A percentile compares a stretch with the other conserved stretches of the same genome.
phyloP scores from a whole-genome alignment of 371 early-diverging fungal genomes.

The Apophysomyces ossiformis region DNA sequence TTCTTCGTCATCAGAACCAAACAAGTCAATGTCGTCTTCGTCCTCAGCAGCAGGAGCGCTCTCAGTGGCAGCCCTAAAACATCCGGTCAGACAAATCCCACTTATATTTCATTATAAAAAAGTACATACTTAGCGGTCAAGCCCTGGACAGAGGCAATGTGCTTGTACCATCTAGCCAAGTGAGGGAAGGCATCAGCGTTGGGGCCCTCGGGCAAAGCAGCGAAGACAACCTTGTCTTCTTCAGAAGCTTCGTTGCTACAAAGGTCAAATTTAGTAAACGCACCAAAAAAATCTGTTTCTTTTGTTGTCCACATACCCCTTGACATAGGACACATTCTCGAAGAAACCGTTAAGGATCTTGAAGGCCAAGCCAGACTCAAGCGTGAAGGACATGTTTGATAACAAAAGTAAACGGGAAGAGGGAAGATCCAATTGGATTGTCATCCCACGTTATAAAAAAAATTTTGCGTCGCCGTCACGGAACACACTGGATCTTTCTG shows the following conservation, averaged over 20 bases:
- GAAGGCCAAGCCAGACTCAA: conserved; percentile 65
- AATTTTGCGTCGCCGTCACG: conserved; percentile 10
- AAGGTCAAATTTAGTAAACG: not conserved
- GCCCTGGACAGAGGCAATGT: conserved; percentile 79
- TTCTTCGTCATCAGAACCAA: conserved; percentile 92
- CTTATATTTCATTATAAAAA: not conserved
- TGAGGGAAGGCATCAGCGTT: conserved; percentile 81
- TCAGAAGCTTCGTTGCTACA: conserved; percentile 76
- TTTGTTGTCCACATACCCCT: conserved; percentile 61
- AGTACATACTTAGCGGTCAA: conserved; percentile 57
- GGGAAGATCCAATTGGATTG: conserved; percentile 15
- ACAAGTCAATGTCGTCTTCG: conserved; percentile 95
- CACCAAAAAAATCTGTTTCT: not conserved
- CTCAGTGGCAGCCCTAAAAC: conserved; percentile 52
- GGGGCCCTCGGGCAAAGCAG: conserved; percentile 80
- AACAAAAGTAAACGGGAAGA: conserved; percentile 17
- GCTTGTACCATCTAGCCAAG: conserved; percentile 94
- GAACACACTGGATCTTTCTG: too few relatives aligned
- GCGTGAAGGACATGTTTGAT: conserved; percentile 61
- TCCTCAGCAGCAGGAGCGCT: conserved; percentile 74
- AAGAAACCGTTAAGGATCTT: conserved; percentile 78
- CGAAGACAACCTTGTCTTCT: conserved; percentile 88
- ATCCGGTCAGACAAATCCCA: not conserved
- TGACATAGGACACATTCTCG: conserved; percentile 79
- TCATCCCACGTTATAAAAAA: conserved; percentile 6